Base-by-base conservation (phyloP, 805 yeast species). In the Jamesozyma jinghongensis region DNA sequence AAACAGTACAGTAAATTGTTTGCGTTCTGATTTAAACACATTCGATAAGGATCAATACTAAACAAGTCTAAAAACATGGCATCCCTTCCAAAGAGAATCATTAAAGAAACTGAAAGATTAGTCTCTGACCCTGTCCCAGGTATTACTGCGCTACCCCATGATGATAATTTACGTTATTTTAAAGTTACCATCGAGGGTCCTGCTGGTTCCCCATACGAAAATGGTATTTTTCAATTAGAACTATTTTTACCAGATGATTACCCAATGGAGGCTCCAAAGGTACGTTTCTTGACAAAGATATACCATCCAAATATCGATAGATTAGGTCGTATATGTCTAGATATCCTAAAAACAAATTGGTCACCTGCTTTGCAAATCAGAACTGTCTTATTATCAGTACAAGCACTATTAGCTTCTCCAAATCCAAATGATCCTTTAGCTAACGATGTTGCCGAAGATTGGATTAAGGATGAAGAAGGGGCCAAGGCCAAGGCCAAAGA, bases 361-460 rank as follows among this genome's bases (percentile, higher is more conserved):
- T 84, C 95, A 8, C 97, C 98, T 3, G 98, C 98, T 0, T 70
- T 90, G 45, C 97, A 92, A 61, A 92, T 92, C 48, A 74, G 97
- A 62, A 92, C 97, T 7, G 82, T 92, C 19, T 67, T 92, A 46
- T 69, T 92, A 42, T 85, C 95, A 8, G 82, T 92, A 44, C 98
- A 92, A 65, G 97, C 97, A 0, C 68, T 92, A 42, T 67, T 92
- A 39, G 95, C 95, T 2, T 87, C 95, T 4, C 98, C 98, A 10
- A 92, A 92, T 54, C 98, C 98, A 2, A 95, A 92, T 59, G 98
- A 92, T 63, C 98, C 98, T 1, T 71, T 92, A 51, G 97, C 97
- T 16, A 92, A 92, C 56, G 97, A 92, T 50, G 98, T 92, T 32
- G 98, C 98, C 2, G 88, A 86, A 51, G 90, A 84, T 46, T 92